Conservation (phyloP, 169 alveolate genomes). For the Plasmodium cynomolgi region DNA sequence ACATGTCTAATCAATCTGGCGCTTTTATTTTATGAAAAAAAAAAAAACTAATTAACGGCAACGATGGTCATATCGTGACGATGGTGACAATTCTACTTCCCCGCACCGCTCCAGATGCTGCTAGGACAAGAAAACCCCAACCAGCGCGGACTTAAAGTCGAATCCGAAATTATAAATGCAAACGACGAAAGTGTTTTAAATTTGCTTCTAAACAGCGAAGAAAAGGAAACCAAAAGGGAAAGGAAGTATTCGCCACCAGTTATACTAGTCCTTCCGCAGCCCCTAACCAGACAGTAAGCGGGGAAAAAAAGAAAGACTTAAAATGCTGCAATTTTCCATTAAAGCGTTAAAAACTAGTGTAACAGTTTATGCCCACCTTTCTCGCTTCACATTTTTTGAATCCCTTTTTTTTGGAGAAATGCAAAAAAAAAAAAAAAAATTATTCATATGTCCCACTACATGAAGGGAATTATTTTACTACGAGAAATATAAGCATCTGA, state of each 20-base stretch:
- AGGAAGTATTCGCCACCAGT: constrained; percentile 23
- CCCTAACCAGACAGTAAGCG: constrained; percentile 32
- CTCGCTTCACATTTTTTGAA: not conserved
- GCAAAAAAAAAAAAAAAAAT: not conserved
- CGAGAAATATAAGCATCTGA: constrained; percentile 35
- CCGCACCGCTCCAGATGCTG: constrained; percentile 5
- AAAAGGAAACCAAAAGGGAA: not conserved
- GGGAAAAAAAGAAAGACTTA: not conserved
- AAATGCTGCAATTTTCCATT: not conserved
- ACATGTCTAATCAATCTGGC: not conserved
- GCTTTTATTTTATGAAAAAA: not conserved
- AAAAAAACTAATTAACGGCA: not conserved
- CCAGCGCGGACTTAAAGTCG: not conserved
- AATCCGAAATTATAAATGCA: constrained; percentile 51
- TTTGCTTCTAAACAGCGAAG: constrained; percentile 18
- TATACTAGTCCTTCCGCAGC: constrained; percentile 42
- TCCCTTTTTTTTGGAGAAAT: not conserved
- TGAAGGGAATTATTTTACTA: constrained; percentile 45
- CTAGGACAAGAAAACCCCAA: not conserved
- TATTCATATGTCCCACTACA: not conserved
- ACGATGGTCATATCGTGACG: not conserved
- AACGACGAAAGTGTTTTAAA: constrained; percentile 58
- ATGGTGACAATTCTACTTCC: not conserved
- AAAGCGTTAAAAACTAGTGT: not conserved
- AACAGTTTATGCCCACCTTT: not conserved